Evolutionary conservation across 2,329 filamentous ascomycete species (phyloP).

Genomic region (Colletotrichum sp.): DNA sequence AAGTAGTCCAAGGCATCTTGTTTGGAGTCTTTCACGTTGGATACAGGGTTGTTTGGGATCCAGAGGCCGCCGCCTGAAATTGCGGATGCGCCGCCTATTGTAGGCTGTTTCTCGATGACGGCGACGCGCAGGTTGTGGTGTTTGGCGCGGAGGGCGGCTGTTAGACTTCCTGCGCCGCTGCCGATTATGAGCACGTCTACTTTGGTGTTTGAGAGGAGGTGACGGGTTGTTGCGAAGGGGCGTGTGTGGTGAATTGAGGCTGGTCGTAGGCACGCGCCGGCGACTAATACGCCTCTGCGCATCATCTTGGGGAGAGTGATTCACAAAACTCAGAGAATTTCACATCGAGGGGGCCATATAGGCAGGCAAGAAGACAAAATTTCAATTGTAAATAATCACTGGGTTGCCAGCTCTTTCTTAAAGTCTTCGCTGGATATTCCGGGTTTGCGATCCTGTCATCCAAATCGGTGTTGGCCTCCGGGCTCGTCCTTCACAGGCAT

Average conservation of each 20-base stretch:
- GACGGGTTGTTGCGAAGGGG: not conserved
- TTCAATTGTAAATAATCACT: not conserved
- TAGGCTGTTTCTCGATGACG: conserved; percentile 35
- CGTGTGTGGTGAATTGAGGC: not conserved
- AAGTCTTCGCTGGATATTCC: not conserved
- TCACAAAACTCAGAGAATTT: not conserved
- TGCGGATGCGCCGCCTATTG: conserved; percentile 37
- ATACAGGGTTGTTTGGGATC: conserved; percentile 35
- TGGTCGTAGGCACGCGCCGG: not conserved
- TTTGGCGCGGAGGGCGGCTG: conserved; percentile 32
- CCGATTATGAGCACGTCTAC: conserved; percentile 33
- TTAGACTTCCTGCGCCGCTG: conserved; percentile 34
- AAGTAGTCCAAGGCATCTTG: conserved; percentile 31
- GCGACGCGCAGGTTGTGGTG: conserved; percentile 27
- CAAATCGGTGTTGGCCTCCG: not conserved
- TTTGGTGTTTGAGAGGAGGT: not conserved
- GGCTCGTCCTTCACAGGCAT: not conserved
- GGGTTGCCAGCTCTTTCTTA: not conserved
- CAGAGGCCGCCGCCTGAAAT: conserved; percentile 39
- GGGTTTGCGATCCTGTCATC: not conserved
- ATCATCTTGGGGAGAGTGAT: not conserved
- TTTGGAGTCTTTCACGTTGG: conserved; percentile 27
- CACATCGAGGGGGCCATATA: not conserved
- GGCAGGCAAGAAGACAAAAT: not conserved
- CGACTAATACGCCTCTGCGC: not conserved